phyloP scores from a whole-genome alignment of 1,284 basidiomycete genomes.

The Laetiporus sulphureus region DNA sequence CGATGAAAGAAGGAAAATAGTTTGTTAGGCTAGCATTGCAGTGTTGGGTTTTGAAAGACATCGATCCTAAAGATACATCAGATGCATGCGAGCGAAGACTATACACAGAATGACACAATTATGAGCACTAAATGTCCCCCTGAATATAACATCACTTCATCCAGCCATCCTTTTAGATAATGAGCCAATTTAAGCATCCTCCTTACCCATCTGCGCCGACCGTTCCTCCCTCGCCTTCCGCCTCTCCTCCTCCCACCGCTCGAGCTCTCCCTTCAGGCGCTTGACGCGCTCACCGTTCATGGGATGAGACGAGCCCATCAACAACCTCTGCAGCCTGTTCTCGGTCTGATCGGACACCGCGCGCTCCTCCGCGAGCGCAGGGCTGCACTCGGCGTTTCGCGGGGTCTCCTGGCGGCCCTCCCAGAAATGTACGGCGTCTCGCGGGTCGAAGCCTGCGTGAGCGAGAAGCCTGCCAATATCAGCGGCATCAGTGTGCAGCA shows the following conservation, averaged over 20 bases:
- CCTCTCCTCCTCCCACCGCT: constrained; percentile 56
- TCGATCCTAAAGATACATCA: too few species aligned
- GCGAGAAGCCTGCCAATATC: constrained; percentile 59
- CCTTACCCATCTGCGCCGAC: neutral
- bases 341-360: constrained; percentile 4
- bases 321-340: constrained; percentile 16
- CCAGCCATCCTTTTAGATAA: too few species aligned
- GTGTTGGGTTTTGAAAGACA: too few species aligned
- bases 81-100: too few species aligned
- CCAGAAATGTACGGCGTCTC: constrained; percentile 70
- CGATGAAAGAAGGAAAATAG: too few species aligned
- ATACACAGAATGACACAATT: too few species aligned
- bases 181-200: too few species aligned
- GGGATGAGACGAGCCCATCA: constrained; percentile 50
- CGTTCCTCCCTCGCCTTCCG: constrained; percentile 12
- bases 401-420: constrained; percentile 37
- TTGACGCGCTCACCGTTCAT: constrained; percentile 52
- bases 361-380: constrained; percentile 18
- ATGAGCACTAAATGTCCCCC: too few species aligned
- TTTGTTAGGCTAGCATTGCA: too few species aligned
- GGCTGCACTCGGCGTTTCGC: constrained; percentile 33
- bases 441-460: constrained; percentile 80
- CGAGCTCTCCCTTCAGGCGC: constrained; percentile 55
- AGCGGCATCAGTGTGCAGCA: neutral
- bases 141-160: too few species aligned